A percentile compares a stretch with the other conserved stretches of the same genome.
phyloP scores from a whole-genome alignment of 441 rosid species.

The Bruguiera hainesii region DNA sequence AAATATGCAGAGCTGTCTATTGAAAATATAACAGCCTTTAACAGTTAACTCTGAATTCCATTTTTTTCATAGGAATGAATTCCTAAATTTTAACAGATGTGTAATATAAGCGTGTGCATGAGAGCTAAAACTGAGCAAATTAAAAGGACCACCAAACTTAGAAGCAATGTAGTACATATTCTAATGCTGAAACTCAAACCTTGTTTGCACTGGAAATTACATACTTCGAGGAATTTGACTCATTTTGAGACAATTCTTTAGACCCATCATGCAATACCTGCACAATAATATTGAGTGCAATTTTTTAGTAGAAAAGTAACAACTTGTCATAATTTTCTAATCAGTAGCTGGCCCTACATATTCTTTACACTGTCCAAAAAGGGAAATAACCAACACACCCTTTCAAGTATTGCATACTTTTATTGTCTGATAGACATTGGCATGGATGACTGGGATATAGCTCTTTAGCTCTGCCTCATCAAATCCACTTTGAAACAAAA shows the following conservation, averaged over 20 bases:
- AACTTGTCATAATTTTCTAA: conserved; percentile 14
- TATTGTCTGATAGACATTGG: conserved; percentile 95
- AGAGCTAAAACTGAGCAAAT: background rate
- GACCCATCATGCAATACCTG: conserved; percentile 90
- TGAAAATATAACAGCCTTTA: background rate
- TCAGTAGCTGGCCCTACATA: conserved; percentile 27
- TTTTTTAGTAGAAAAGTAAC: conserved; percentile 18
- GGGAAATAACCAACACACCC: conserved; percentile 78
- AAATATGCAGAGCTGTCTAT: background rate
- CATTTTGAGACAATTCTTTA: conserved; percentile 91
- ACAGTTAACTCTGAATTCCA: background rate
- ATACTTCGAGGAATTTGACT: conserved; percentile 57
- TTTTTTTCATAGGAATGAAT: no score
- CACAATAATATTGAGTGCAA: conserved; percentile 25
- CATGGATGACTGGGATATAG: conserved; percentile 90
- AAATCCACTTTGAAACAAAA: conserved; percentile 94
- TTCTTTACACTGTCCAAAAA: conserved; percentile 30
- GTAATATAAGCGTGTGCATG: background rate
- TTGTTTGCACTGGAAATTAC: conserved; percentile 59
- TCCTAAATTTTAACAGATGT: background rate
- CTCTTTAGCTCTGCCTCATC: conserved; percentile 85
- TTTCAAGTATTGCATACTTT: conserved; percentile 84
- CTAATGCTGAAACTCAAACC: conserved; percentile 41
- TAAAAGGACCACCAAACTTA: background rate
- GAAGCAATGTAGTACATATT: conserved; percentile 7